Base-by-base conservation (phyloP, 2,329 filamentous ascomycete genomes). In the Fusarium sp. region DNA sequence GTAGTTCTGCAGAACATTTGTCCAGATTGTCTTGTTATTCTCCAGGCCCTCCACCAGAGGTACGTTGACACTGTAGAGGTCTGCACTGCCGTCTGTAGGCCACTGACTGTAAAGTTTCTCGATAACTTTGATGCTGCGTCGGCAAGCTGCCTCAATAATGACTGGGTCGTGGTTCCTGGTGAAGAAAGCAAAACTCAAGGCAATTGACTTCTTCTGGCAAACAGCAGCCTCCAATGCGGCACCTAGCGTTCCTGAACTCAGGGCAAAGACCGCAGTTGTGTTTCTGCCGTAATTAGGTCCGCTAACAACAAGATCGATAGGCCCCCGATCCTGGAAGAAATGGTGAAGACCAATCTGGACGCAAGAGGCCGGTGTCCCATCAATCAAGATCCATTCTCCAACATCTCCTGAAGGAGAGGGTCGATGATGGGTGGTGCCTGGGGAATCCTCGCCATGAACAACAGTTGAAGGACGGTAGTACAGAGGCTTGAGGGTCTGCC, bases 61-160 rank as follows among this genome's bases (percentile, higher is more conserved):
- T 10, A 98, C 91, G 75, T 98, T 98, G 71, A 98, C 89, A 47
- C 87, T 92, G 78, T 97, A 98, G n/a, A 98, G 81, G 75, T 97
- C 93, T 7, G 92, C 89, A 62, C 85, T 85, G 32, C 82, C 79
- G 51, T 89, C 89, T 33, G 82, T 80, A 0, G 83, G 87, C 91
- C 93, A 97, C 75, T 94, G 91, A 48, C 85, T 83, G 71, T 86
- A 89, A 8, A 99, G 83, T 65, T 93, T 87, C 77, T 97, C 91
- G 67, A 97, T 90, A 23, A 98, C 84, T 67, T 85, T 86, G 23
- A 96, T 90, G 23, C 90, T 88, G 71, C 95, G 89, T 44, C 87
- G 82, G 37, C 90, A 92, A 4, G 93, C 94, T 48, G 88, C 92
- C 32, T 88, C 86, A 61, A 98, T 95, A 70, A 97, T 89, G 23